Base-by-base conservation (phyloP, 2,329 filamentous ascomycete genomes). In the Rhynchosporium secalis region DNA sequence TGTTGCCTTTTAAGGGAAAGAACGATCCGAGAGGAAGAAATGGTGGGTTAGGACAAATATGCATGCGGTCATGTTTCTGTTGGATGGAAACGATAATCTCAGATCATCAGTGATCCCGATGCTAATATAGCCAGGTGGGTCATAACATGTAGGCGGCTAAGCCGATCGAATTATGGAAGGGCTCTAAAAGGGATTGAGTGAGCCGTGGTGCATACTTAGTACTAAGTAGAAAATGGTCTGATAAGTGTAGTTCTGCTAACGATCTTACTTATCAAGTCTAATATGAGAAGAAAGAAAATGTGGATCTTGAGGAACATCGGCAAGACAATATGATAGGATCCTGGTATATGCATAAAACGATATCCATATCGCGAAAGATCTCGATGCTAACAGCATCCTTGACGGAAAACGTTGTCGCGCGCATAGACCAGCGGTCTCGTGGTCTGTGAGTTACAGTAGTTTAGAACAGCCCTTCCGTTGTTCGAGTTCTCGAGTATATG, bases 371-470 rank as follows among this genome's bases (percentile, higher is more conserved):
- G 20, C 20, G 20, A 20, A 20, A 20, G 20, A 20, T 20, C 20
- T 20, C 20, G 20, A 20, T 20, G 20, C 20, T 1, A 20, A 20
- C 36, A 36, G 36, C 13, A 54, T 20, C n/a, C 51, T 26, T 54
- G 51, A 54, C 33, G 40, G 51, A 41, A 28, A 54, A 54, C 51
- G 51, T 54, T 20, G 51, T 54, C 36, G 51, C 51, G 40, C 36
- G 51, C 51, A 54, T 40, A 20, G n/a, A 54, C 1, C 28, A 1
- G 36, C 38, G 51, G 51, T 54, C 51, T 29, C 36, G 36, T 41
- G 49, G 36, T 49, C 28, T 33, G 13, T 33, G 29, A 31, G 12
- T 3, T 36, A 54, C 51, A 33, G 51, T 20, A 54, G 51, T 54
- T 54, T 7, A 33, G 51, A 28, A 36, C 9, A 10, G 5, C 9